Evolutionary conservation across 371 early-diverging fungal genomes (phyloP), one percentile per base, ranked within the genome.

Genomic region (Circinella umbellata): DNA sequence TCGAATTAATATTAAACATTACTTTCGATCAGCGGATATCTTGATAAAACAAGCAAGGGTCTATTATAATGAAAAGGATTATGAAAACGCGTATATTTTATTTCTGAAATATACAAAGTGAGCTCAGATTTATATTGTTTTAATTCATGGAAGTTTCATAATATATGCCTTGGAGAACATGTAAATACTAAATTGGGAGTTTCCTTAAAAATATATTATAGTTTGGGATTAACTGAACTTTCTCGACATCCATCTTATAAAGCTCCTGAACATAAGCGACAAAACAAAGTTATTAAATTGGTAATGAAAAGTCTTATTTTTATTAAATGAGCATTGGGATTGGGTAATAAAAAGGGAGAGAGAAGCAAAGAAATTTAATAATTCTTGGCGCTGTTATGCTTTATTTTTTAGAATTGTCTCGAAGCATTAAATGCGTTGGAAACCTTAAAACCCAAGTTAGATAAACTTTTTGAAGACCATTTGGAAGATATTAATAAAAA

Each of bases 31-130:
- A 8, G 89, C 88, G 7, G 82, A 84, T 36, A 73, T 79, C 3
- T 59, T 87, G 35, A 76, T 83, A 39, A 83, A 80, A 61, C 89
- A 89, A 81, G 89, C 86, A 67, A 64, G 78, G 64, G 75, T 86
- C 13, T 89, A 89, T 70, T 75, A 73, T 51, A 63, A 57, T 14
- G 89, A 89, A 77, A 69, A 80, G 42, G 88, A 89, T 68, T 66
- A 81, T 10, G 82, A 86, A 55, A 81, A 81, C 59, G 84, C 87
- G 2, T 89, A 87, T 64, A 67, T 86, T 11, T 71, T 85, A 0
- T 86, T 86, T 57, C 81, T 89, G 82, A 83, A 85, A 54, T 86
- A 83, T 57, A 82, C 82, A 71, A 87, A 80, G 89, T 89, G 82
- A 63, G 76, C 46, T 57, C 35, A 8, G 11, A 11, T 34, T 57